Evolutionary conservation across 2,329 filamentous ascomycete species (phyloP).

Genomic region (Pseudocercospora pini-densiflorae): DNA sequence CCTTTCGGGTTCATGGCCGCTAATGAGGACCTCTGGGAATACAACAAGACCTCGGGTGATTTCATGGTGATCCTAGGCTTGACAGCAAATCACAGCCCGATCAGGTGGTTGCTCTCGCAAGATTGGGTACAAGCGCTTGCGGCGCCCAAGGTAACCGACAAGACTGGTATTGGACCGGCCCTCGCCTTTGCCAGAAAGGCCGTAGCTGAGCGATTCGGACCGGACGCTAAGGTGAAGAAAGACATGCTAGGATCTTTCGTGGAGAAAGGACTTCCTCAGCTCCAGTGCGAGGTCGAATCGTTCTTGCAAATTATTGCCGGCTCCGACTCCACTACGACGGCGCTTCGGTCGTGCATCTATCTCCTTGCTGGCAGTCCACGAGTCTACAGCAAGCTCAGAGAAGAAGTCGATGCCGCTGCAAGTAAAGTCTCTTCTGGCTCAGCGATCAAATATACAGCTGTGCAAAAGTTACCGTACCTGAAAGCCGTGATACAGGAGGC

Average conservation of each 20-base stretch:
- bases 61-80: conserved; percentile 34
- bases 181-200: conserved; percentile 33
- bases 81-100: conserved; percentile 29
- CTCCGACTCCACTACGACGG: conserved; percentile 60
- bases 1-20: conserved; percentile 57
- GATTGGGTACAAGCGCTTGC: conserved; percentile 30
- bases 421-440: conserved; percentile 2
- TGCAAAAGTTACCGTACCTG: conserved; percentile 37
- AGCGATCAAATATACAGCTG: conserved; percentile 32
- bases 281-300: conserved; percentile 47
- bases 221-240: conserved; percentile 36
- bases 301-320: conserved; percentile 55
- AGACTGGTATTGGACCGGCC: conserved; percentile 33
- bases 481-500: conserved; percentile 39
- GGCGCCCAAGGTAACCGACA: conserved; percentile 36
- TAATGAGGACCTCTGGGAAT: conserved; percentile 50
- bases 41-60: conserved; percentile 28
- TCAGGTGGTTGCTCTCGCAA: conserved; percentile 31
- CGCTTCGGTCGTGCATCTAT: conserved; percentile 56
- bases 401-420: conserved; percentile 49
- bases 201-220: conserved; percentile 34
- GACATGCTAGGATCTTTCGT: conserved; percentile 60
- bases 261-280: conserved; percentile 45
- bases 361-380: conserved; percentile 53
- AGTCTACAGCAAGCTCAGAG: conserved; percentile 51